Evolutionary conservation across 106 monocot species (phyloP).

Genomic region (Posidonia australis): DNA sequence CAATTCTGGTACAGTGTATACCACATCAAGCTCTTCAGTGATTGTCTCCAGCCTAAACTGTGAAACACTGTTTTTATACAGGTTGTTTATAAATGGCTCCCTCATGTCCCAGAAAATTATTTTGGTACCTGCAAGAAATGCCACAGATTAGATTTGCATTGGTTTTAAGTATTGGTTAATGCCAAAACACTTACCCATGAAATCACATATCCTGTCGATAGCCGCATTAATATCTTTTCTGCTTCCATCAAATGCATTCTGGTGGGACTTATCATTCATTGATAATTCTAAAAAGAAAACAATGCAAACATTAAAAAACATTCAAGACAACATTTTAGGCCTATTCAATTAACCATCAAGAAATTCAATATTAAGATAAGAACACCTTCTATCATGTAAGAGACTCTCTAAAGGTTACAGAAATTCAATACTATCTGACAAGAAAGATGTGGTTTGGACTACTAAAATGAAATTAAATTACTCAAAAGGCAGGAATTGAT

Average conservation of each 20-base stretch:
- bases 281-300: conserved; percentile 37
- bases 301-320: neutral
- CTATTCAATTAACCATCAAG: too few relatives aligned
- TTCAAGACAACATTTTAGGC: neutral
- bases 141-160: conserved; percentile 1
- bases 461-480: too few relatives aligned
- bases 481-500: too few relatives aligned
- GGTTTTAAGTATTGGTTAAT: neutral
- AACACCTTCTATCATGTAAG: too few relatives aligned
- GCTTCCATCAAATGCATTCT: conserved; percentile 80
- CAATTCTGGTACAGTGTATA: conserved; percentile 19
- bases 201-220: conserved; percentile 76
- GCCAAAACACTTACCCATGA: conserved; percentile 42
- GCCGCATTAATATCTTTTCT: conserved; percentile 90
- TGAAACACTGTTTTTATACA: conserved; percentile 73
- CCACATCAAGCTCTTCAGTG: conserved; percentile 73
- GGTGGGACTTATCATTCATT: conserved; percentile 38
- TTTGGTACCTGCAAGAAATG: conserved; percentile 53
- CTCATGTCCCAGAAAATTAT: conserved; percentile 94
- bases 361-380: too few relatives aligned
- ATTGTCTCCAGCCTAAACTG: conserved; percentile 58
- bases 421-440: too few relatives aligned
- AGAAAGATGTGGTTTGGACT: too few relatives aligned
- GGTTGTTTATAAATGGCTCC: conserved; percentile 67
- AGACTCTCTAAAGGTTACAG: too few relatives aligned